phyloP scores from a whole-genome alignment of 495 filamentous ascomycete species.

The Xylaria sp. region DNA sequence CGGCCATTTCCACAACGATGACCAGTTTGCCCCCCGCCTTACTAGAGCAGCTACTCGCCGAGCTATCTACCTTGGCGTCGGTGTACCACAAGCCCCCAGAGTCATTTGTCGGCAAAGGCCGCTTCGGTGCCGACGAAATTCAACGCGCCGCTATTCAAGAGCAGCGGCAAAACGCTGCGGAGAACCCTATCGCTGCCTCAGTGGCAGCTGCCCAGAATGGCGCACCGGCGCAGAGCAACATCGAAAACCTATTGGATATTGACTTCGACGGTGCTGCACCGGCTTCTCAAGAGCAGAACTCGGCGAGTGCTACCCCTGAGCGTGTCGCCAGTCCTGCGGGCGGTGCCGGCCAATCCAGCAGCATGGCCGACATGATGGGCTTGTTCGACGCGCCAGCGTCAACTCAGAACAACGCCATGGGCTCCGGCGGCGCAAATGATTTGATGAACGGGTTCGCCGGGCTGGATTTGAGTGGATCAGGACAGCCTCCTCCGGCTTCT shows the following conservation, averaged over 20 bases:
- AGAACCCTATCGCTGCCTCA: slow-evolving; percentile 91
- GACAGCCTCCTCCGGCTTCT: slow-evolving; percentile 63
- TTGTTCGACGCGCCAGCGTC: slow-evolving; percentile 68
- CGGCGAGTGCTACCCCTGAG: slow-evolving; percentile 77
- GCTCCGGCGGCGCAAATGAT: slow-evolving; percentile 56
- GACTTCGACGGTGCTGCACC: slow-evolving; percentile 97
- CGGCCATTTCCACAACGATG: slow-evolving; percentile 92
- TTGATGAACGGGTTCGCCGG: slow-evolving; percentile 86
- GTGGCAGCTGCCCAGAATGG: slow-evolving; percentile 73
- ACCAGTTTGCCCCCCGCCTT: slow-evolving; percentile 81
- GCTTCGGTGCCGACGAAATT: slow-evolving; percentile 92
- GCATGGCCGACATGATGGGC: slow-evolving; percentile 90
- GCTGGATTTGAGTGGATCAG: slow-evolving; percentile 72
- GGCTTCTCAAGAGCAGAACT: slow-evolving; percentile 80
- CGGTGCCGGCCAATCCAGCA: slow-evolving; percentile 51
- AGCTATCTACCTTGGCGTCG: slow-evolving; percentile 95
- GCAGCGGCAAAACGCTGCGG: slow-evolving; percentile 86
- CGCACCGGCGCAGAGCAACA: slow-evolving; percentile 70
- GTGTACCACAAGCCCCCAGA: slow-evolving; percentile 99
- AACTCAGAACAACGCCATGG: slow-evolving; percentile 39
- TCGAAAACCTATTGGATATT: slow-evolving; percentile 95
- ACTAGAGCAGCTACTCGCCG: slow-evolving; percentile 83
- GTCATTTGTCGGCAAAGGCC: slow-evolving; percentile 93
- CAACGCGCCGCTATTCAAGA: slow-evolving; percentile 97
- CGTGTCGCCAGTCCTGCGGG: slow-evolving; percentile 71